Evolutionary conservation across 495 filamentous ascomycete genomes (phyloP), one percentile per base, ranked within the genome.

Genomic region (Tricharina praecox): DNA sequence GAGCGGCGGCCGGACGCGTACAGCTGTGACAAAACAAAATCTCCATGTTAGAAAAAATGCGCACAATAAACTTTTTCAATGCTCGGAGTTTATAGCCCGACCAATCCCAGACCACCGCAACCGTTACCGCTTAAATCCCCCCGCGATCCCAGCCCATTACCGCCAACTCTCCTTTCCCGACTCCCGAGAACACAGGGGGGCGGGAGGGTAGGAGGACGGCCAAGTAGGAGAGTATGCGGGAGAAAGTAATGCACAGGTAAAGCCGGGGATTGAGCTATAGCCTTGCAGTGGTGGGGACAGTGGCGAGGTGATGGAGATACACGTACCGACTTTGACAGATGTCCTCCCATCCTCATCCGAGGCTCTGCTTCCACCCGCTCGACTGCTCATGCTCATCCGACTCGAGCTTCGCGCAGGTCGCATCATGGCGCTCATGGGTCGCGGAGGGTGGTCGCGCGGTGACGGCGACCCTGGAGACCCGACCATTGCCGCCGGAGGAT

Each of bases 261-360:
- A 21, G 39, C 5, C 7, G 10, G 39, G 4, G 24, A 43, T 28
- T 8, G 24, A 43, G 21, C 11, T 5, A 9, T 9, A 43, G 39
- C 21, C 39, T 10, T 13, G 20, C 8, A 28, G 39, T 46, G 43
- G 43, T 46, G 20, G 30, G n/a, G n/a, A n/a, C n/a, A n/a, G n/a
- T n/a, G n/a, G n/a, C n/a, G n/a, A n/a, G n/a, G n/a, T n/a, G n/a
- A n/a, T n/a, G n/a, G n/a, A n/a, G n/a, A n/a, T n/a, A n/a, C 25
- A 86, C 90, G 61, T 74, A 97, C 90, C 90, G 64, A 97, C 90
- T 93, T 86, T 94, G 62, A 97, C 90, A n/a, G 90, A 82, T 24
- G 90, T 95, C 65, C 81, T 88, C 34, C 73, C 72, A 70, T 95
- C 90, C 56, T 97, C 90, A 60, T 95, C 90, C 1, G 87, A 93